Conservation (phyloP, 306 rosid genomes). For the Cicer bijugum region DNA sequence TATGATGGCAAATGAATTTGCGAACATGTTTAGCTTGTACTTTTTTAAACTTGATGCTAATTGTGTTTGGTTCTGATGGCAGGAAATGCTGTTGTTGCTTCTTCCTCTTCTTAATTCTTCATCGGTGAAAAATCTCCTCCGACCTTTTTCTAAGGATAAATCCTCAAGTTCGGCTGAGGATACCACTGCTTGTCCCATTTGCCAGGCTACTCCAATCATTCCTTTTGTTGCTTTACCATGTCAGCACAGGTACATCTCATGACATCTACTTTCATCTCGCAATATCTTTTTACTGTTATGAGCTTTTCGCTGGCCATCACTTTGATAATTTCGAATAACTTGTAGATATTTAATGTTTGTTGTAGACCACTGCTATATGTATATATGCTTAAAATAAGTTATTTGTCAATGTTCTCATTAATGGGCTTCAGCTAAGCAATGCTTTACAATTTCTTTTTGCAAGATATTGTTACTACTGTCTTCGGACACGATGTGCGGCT, state of each 20-base stretch:
- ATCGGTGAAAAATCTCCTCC: slow-evolving; percentile 73
- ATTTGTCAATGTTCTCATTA: not conserved
- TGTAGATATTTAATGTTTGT: slow-evolving; percentile 8
- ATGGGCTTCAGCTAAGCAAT: slow-evolving; percentile 21
- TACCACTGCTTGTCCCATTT: slow-evolving; percentile 74
- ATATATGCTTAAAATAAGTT: slow-evolving; percentile 30
- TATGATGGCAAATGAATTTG: slow-evolving; percentile 30
- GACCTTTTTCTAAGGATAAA: slow-evolving; percentile 90
- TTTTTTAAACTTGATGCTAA: slow-evolving; percentile 30
- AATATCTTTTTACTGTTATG: not conserved
- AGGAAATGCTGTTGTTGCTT: slow-evolving; percentile 95
- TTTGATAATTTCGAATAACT: not conserved
- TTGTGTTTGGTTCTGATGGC: slow-evolving; percentile 51
- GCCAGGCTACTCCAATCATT: slow-evolving; percentile 82
- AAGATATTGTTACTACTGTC: slow-evolving; percentile 98
- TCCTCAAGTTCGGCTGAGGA: slow-evolving; percentile 76
- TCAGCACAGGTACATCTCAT: slow-evolving; percentile 76
- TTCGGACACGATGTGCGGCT: slow-evolving; percentile 90
- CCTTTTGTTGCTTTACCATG: slow-evolving; percentile 94
- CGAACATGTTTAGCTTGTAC: slow-evolving; percentile 1
- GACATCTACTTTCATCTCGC: slow-evolving; percentile 1
- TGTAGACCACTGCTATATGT: slow-evolving; percentile 5
- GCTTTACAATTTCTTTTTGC: slow-evolving; percentile 15
- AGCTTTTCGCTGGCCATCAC: not conserved
- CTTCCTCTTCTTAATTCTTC: slow-evolving; percentile 98